Base-by-base conservation (phyloP, 805 yeast genomes). In the Zygosaccharomyces pseudorouxii region DNA sequence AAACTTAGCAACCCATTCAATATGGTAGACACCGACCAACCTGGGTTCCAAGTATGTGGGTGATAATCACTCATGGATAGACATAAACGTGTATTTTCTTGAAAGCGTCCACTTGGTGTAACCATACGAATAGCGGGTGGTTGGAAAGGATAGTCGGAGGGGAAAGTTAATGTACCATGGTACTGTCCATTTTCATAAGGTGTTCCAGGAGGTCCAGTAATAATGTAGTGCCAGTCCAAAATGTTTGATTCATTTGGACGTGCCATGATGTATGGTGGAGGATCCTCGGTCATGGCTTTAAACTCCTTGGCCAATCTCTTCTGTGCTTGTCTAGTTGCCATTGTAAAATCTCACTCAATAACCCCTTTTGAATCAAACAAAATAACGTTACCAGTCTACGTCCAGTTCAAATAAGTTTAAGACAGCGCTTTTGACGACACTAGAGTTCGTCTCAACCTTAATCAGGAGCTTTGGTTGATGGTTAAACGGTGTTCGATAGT, bases 1-100 rank as follows among this genome's bases (percentile, higher is more conserved):
- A 90, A 90, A 63, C 96, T 87, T 55, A 90, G 71, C 31, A 90
- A 71, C 0, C 97, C 98, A 9, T 82, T 86, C 57, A 90, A 73
- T 18, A 90, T 90, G 0, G 97, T 89, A 29, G 88, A 74, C 22
- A 90, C 97, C 39, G 89, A 81, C 97, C 97, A 90, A 5, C 95
- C 89, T 1, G 98, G 97, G 65, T 90, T 89, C 98, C 98, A 90
- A 1, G 85, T 72, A 65, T 89, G 93, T 3, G 96, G 97, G 59
- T 90, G 98, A 66, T 81, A 90, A 69, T 90, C 97, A 59, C 95
- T 84, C 84, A 90, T 89, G n/a, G 90, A 82, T 42, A 90, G 72
- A 69, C 98, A 90, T 23, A 90, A 74, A 42, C 96, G 72, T 3
- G 89, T 82, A 64, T 87, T 87, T 48, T 89, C 78, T 50, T 81